Evolutionary conservation across 495 filamentous ascomycete genomes (phyloP).

Genomic region (Penicillium tannophilum): DNA sequence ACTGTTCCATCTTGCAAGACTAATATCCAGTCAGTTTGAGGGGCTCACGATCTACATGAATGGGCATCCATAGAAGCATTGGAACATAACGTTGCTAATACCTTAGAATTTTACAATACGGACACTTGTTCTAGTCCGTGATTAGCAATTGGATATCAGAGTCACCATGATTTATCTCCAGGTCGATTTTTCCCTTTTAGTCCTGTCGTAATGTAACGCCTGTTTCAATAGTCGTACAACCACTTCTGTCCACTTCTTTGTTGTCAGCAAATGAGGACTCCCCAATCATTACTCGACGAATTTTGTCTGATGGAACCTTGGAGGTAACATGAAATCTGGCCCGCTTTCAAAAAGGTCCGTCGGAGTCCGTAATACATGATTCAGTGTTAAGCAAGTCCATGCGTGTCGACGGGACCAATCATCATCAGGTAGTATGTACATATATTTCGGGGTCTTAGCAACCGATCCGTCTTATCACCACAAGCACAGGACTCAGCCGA

Average conservation of each 20-base stretch:
- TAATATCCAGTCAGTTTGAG: conserved; percentile 52
- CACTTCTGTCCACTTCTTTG: background rate
- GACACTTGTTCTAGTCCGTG: too few relatives aligned
- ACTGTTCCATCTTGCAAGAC: conserved; percentile 41
- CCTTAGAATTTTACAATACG: background rate
- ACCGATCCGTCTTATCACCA: too few relatives aligned
- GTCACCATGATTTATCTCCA: background rate
- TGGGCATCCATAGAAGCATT: conserved; percentile 55
- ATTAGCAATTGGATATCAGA: background rate
- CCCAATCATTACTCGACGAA: background rate
- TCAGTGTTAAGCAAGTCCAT: too few relatives aligned
- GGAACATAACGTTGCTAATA: conserved; percentile 18
- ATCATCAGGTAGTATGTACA: too few relatives aligned
- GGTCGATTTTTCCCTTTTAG: background rate
- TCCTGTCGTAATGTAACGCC: background rate
- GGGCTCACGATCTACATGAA: conserved; percentile 46
- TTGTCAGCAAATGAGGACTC: background rate
- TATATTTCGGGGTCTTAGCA: too few relatives aligned
- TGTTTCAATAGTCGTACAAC: background rate
- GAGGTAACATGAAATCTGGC: background rate
- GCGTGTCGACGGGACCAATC: background rate
- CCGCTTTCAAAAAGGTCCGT: background rate
- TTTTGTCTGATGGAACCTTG: background rate
- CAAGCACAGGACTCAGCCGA: background rate
- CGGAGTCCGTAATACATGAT: background rate